phyloP scores from a whole-genome alignment of 805 yeast genomes.

The Myxozyma kluyveri region DNA sequence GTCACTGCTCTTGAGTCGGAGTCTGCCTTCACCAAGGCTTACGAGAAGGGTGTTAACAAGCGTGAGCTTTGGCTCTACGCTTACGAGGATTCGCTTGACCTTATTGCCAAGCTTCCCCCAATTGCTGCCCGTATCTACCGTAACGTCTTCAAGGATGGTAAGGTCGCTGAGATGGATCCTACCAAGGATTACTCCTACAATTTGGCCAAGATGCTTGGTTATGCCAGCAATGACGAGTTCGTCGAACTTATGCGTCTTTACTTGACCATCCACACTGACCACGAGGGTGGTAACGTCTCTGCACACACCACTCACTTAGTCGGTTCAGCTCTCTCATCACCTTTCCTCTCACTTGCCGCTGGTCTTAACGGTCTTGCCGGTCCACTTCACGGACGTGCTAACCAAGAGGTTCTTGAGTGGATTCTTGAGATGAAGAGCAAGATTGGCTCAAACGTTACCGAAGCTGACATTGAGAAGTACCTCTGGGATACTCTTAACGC shows the following conservation, averaged over 20 bases:
- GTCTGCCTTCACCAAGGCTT: conserved; percentile 68
- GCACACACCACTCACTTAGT: conserved; percentile 81
- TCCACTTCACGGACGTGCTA: conserved; percentile 81
- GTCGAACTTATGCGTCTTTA: conserved; percentile 69
- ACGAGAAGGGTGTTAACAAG: conserved; percentile 67
- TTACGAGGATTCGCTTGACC: conserved; percentile 66
- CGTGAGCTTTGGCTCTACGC: conserved; percentile 71
- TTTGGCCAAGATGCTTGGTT: conserved; percentile 64
- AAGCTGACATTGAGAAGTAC: conserved; percentile 58
- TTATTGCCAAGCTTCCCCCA: conserved; percentile 71
- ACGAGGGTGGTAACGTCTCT: conserved; percentile 81
- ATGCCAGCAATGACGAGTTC: conserved; percentile 48
- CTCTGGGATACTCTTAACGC: conserved; percentile 69
- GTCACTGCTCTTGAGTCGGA: conserved; percentile 70
- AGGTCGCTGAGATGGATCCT: conserved; percentile 52
- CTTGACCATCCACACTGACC: conserved; percentile 74
- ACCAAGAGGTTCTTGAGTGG: conserved; percentile 79
- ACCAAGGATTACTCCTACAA: conserved; percentile 70
- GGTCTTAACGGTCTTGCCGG: conserved; percentile 84
- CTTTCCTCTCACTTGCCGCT: conserved; percentile 71
- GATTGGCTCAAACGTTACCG: conserved; percentile 40
- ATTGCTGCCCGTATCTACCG: conserved; percentile 73
- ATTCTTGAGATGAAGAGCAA: conserved; percentile 55
- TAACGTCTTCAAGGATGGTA: conserved; percentile 50
- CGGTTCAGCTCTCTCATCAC: conserved; percentile 76